Conservation (phyloP, 768 basidiomycete species). For the Trametes elegans region DNA sequence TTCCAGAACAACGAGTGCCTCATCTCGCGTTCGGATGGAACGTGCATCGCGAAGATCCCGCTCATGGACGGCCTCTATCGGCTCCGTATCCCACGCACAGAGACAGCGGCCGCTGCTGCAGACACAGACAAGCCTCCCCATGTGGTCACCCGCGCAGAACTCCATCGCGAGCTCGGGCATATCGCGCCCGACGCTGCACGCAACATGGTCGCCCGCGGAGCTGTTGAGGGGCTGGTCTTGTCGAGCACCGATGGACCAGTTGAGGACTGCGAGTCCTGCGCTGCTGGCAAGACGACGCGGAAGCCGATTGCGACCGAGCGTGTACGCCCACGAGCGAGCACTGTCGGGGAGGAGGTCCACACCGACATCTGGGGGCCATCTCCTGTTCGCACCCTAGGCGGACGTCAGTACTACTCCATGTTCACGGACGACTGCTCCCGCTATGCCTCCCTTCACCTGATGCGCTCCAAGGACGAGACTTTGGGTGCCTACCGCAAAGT, state of each 20-base stretch:
- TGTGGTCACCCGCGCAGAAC: constrained; percentile 15
- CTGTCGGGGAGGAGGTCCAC: constrained; percentile 39
- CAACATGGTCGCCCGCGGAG: constrained; percentile 28
- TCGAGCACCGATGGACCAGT: neutral
- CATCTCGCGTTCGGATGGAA: constrained; percentile 2
- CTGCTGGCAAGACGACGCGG: constrained; percentile 39
- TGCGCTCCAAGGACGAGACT: constrained; percentile 36
- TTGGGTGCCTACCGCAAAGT: constrained; percentile 32
- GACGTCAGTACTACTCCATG: constrained; percentile 23
- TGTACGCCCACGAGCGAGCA: constrained; percentile 26
- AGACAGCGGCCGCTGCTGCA: neutral
- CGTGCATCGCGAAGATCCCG: neutral
- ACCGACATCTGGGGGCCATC: constrained; percentile 48
- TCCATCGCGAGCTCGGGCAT: constrained; percentile 37
- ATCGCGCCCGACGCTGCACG: constrained; percentile 27
- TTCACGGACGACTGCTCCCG: constrained; percentile 32
- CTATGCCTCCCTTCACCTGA: constrained; percentile 28
- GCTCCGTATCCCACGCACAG: neutral
- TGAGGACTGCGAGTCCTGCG: constrained; percentile 42
- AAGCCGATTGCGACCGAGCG: constrained; percentile 30
- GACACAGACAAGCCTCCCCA: neutral
- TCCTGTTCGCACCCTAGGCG: constrained; percentile 26
- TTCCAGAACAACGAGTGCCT: constrained; percentile 12
- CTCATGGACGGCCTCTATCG: constrained; percentile 5
- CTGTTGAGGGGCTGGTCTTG: constrained; percentile 32